These are phyloP conservation scores for Lentinula edodes DNA, from an alignment of 768 basidiomycete genomes.

Conservation along the genomic window DNA sequence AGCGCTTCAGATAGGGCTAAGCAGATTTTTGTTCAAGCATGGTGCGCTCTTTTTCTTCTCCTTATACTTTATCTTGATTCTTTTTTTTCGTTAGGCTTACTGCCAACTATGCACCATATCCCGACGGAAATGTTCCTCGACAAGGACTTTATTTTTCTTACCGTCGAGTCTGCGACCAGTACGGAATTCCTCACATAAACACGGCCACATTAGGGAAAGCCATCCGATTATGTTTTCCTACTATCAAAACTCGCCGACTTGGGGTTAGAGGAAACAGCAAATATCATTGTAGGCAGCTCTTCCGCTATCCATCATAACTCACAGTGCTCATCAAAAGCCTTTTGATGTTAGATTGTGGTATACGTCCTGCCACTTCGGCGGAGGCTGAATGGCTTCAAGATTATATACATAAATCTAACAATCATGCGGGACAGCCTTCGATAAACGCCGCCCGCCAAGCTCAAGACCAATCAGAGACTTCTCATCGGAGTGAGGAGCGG, in stretches of 20 bases:
- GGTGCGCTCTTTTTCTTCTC: conserved; percentile 43
- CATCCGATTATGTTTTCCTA: conserved; percentile 88
- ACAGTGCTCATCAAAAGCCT: conserved; percentile 19
- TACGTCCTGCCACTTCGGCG: conserved; percentile 84
- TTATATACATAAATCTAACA: conserved; percentile 88
- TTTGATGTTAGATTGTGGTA: conserved; percentile 70
- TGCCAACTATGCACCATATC: conserved; percentile 86
- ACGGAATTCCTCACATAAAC: conserved; percentile 92
- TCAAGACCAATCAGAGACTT: conserved; percentile 61
- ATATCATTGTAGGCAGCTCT: conserved; percentile 76
- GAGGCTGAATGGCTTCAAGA: conserved; percentile 92
- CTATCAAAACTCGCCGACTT: conserved; percentile 90
- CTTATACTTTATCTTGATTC: background rate
- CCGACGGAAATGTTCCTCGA: conserved; percentile 89
- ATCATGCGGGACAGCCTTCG: conserved; percentile 71
- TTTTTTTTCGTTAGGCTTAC: conserved; percentile 53
- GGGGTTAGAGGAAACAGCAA: conserved; percentile 94
- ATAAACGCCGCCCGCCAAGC: conserved; percentile 70
- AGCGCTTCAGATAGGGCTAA: conserved; percentile 89
- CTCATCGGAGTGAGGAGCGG: conserved; percentile 58
- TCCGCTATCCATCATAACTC: conserved; percentile 19
- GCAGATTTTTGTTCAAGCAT: conserved; percentile 90
- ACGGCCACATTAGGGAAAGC: conserved; percentile 94
- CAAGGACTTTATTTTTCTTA: conserved; percentile 95
- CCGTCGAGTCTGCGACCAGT: conserved; percentile 84